A percentile compares a stretch with the other conserved stretches of the same genome.
phyloP scores from a whole-genome alignment of 1,284 basidiomycete species.

The Sanguinoderma infundibulare region DNA sequence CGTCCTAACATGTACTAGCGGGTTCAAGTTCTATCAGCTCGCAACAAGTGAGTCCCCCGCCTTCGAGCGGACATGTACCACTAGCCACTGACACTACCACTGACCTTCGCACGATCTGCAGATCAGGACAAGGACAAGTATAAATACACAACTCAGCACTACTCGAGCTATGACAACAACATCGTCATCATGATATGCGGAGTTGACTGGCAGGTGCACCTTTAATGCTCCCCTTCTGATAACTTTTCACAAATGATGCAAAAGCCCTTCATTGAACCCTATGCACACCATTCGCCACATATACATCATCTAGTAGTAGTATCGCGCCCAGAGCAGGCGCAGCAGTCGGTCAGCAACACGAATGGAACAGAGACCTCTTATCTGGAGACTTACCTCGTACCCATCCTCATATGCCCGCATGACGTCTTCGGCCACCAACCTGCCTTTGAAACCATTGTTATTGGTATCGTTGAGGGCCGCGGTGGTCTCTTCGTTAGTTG shows the following conservation, averaged over 20 bases:
- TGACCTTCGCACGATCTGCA: not conserved
- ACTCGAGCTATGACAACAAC: no score
- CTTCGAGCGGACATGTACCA: no score
- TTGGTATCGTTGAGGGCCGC: not conserved
- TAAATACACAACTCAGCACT: no score
- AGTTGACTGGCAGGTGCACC: not conserved
- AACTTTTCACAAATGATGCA: not conserved
- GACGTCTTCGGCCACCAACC: not conserved
- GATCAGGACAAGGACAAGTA: no score
- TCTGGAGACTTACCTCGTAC: not conserved
- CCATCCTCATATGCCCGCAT: not conserved
- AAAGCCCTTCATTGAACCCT: not conserved
- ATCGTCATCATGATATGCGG: no score
- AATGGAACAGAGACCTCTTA: not conserved
- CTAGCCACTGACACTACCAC: not conserved
- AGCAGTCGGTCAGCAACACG: not conserved
- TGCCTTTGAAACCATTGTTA: not conserved
- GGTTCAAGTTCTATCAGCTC: constrained; percentile 19
- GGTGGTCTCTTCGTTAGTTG: constrained; percentile 25
- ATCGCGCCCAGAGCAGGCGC: no score
- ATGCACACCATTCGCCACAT: not conserved
- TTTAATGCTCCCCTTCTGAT: not conserved
- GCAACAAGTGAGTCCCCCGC: no score
- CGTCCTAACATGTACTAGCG: no score
- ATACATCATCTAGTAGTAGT: constrained; percentile 1